Evolutionary conservation across 2,329 filamentous ascomycete genomes (phyloP).

Genomic region (Raffaelea deltoideospora): DNA sequence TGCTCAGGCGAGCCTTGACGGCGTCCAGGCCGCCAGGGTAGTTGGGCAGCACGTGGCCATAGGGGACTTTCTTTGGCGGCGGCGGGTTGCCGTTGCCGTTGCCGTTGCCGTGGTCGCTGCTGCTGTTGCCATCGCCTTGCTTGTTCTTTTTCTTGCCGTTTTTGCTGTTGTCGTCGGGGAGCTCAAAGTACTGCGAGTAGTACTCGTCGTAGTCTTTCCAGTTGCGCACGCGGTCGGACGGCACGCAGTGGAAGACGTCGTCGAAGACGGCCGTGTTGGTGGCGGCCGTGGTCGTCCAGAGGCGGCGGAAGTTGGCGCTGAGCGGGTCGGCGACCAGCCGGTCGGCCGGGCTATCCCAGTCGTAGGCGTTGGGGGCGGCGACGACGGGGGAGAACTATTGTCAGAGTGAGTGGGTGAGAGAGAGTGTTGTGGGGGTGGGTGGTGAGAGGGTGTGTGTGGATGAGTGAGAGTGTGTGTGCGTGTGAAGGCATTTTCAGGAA

Average conservation of each 20-base stretch:
- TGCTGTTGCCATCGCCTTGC: conserved; percentile 21
- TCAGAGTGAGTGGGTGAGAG: not conserved
- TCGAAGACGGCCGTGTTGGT: conserved; percentile 70
- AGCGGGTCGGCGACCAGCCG: conserved; percentile 61
- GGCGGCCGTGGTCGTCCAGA: conserved; percentile 60
- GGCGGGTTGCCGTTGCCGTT: conserved; percentile 13
- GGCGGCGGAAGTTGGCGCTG: conserved; percentile 46
- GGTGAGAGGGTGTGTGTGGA: not conserved
- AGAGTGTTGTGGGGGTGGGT: not conserved
- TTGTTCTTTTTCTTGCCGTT: conserved; percentile 20
- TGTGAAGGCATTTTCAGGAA: not conserved
- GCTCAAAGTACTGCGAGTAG: conserved; percentile 52
- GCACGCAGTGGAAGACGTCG: conserved; percentile 68
- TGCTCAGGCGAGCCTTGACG: conserved; percentile 50
- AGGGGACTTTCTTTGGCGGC: conserved; percentile 42
- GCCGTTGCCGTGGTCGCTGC: conserved; percentile 11
- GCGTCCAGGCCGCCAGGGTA: conserved; percentile 59
- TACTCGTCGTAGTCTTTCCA: conserved; percentile 64
- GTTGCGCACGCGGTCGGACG: conserved; percentile 49
- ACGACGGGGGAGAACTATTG: conserved; percentile 51
- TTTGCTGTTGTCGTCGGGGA: conserved; percentile 28
- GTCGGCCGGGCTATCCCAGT: conserved; percentile 54
- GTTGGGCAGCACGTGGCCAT: conserved; percentile 75
- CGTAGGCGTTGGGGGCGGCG: conserved; percentile 51
- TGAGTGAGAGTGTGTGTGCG: not conserved